These are phyloP conservation scores for Oehlia diaphana DNA, from an alignment of 192 early-diverging fungal genomes.

Conservation along the genomic window DNA sequence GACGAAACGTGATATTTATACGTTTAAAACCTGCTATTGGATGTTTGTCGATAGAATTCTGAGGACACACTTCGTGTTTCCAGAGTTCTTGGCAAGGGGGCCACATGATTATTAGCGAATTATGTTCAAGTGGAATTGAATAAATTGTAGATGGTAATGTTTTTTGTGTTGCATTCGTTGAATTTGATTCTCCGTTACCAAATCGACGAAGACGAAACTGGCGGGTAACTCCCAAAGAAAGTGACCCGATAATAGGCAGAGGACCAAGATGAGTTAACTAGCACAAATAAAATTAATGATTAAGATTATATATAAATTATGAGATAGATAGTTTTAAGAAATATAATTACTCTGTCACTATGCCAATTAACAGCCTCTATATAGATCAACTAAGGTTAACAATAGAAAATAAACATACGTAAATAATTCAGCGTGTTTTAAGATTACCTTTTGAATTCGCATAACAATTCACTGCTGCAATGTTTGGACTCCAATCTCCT, in stretches of 20 bases:
- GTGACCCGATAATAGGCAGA: conserved; percentile 41
- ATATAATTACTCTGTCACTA: conserved; percentile 35
- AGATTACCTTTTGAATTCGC: conserved; percentile 36
- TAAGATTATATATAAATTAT: neutral
- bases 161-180: too few relatives aligned
- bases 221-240: conserved; percentile 44
- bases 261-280: conserved; percentile 43
- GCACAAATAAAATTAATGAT: neutral
- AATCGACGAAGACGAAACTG: conserved; percentile 46
- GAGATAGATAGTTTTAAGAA: neutral
- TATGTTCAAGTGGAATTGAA: conserved; percentile 43
- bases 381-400: too few relatives aligned
- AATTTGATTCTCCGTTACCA: conserved; percentile 28
- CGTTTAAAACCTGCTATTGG: conserved; percentile 25
- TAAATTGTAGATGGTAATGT: conserved; percentile 30
- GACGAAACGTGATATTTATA: conserved; percentile 46
- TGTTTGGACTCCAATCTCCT: conserved; percentile 45
- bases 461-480: conserved; percentile 45
- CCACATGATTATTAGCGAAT: conserved; percentile 48
- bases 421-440: neutral
- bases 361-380: conserved; percentile 46
- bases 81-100: conserved; percentile 34
- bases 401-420: neutral
- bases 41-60: conserved; percentile 15
- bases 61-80: conserved; percentile 44